Conservation (phyloP, 768 basidiomycete species). For the Suillus plorans region DNA sequence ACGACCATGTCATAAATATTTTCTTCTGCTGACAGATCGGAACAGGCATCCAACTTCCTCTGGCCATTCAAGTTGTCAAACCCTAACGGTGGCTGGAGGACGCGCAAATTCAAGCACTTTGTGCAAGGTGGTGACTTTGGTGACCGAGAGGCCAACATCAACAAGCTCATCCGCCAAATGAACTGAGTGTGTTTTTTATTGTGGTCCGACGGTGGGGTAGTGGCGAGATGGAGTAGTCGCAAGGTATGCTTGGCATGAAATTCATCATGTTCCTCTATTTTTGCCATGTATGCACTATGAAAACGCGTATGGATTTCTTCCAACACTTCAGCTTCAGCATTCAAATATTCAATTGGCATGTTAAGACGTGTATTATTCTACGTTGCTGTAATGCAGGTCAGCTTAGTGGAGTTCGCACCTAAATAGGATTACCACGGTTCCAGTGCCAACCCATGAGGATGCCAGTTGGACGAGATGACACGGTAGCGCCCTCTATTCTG, state of each 20-base stretch:
- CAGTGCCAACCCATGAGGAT: background rate
- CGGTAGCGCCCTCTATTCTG: background rate
- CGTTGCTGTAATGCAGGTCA: constrained; percentile 1
- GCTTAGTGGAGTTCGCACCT: background rate
- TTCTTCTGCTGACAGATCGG: constrained; percentile 10
- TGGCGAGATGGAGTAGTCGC: constrained; percentile 11
- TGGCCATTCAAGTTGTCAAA: constrained; percentile 99
- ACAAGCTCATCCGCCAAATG: constrained; percentile 96
- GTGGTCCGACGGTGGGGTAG: constrained; percentile 7
- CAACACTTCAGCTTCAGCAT: background rate
- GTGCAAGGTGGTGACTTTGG: constrained; percentile 97
- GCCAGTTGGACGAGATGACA: background rate
- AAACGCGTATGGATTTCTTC: constrained; percentile 24
- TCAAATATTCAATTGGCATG: background rate
- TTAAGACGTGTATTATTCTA: background rate
- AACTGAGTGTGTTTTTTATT: constrained; percentile 47
- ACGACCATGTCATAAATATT: background rate
- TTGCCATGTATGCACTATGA: constrained; percentile 31
- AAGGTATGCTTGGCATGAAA: constrained; percentile 35
- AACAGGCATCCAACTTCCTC: constrained; percentile 87
- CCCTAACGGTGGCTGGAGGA: constrained; percentile 98
- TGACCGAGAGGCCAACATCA: constrained; percentile 95
- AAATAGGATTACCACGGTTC: background rate
- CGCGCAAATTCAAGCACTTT: constrained; percentile 96
- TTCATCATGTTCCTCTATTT: constrained; percentile 16